Evolutionary conservation across 2,329 filamentous ascomycete species (phyloP).

Genomic region (Scorias spongiosa): DNA sequence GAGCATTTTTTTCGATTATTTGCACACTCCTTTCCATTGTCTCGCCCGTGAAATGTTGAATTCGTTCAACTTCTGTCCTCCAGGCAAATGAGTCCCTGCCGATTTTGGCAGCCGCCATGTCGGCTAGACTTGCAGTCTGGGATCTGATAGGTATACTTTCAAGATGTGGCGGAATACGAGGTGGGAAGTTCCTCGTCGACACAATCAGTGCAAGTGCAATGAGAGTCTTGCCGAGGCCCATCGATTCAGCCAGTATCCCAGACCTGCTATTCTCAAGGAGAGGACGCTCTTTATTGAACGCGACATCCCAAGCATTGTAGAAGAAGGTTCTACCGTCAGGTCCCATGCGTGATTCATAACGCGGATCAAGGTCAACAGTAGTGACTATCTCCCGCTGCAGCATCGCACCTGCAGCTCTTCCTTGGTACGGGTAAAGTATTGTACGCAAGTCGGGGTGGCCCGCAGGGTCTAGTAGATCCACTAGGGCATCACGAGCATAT

Average conservation of each 20-base stretch:
- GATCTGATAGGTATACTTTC: constrained; percentile 26
- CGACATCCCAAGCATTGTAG: constrained; percentile 49
- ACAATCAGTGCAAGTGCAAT: constrained; percentile 62
- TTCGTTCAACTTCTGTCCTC: constrained; percentile 46
- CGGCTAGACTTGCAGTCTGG: constrained; percentile 45
- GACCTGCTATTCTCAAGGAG: constrained; percentile 61
- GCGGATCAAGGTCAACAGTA: constrained; percentile 53
- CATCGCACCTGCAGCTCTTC: constrained; percentile 68
- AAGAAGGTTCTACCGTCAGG: constrained; percentile 52
- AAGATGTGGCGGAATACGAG: constrained; percentile 49
- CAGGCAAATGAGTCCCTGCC: constrained; percentile 56
- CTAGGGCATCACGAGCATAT: constrained; percentile 39
- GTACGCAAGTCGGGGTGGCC: constrained; percentile 46
- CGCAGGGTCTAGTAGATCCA: constrained; percentile 34
- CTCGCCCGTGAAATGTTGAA: constrained; percentile 33
- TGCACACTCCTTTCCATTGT: constrained; percentile 37
- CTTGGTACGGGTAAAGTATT: constrained; percentile 61
- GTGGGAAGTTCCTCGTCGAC: constrained; percentile 55
- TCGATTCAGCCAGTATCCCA: constrained; percentile 67
- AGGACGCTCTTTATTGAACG: constrained; percentile 48
- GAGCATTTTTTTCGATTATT: constrained; percentile 28
- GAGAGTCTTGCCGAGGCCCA: constrained; percentile 72
- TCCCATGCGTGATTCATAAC: constrained; percentile 45
- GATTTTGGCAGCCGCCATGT: constrained; percentile 60
- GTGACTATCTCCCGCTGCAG: constrained; percentile 61